Base-by-base conservation (phyloP, 2,329 filamentous ascomycete species). In the Iodosphaeria phyllophila region DNA sequence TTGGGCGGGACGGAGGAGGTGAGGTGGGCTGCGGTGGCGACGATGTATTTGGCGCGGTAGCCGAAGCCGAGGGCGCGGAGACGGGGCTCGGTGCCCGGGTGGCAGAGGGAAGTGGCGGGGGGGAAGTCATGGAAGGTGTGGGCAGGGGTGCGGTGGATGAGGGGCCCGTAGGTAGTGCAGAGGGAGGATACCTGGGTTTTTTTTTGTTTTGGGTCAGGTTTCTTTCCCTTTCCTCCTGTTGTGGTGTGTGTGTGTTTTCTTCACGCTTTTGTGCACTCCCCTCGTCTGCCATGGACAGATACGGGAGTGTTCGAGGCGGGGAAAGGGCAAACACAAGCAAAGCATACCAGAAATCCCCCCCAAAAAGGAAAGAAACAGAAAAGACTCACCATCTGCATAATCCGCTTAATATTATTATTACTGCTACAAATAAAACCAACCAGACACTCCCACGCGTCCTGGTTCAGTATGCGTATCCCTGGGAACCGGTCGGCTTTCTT, bases 401-500 rank as follows among this genome's bases (percentile, higher is more conserved):
- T 98, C 19, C 89, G 70, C 3, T 74, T 65, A 31, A 98, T 98
- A 45, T 98, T 93, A 53, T 98, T 98, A 52, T 98, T 98, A 51
- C 83, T 92, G 50, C 84, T 93, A 60, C 89, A 98, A 34, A 98
- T 98, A 50, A 98, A 98, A 28, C 77, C 74, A 13, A 98, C 59
- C 13, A 98, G 58, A 1, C 89, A 73, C 49, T 98, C 89, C 89
- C 91, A 98, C 1, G 86, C 74, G 55, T 93, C 84, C 52, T 98
- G 89, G 39, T 75, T 79, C 22, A 98, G 55, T 35, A 98, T 93
- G 13, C 89, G 73, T 28, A 98, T 77, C 8, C 91, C 89, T 0
- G 75, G 74, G 46, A 98, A 98, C 28, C 74, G 72, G 0, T 78
- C 74, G 0, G 89, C 86, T 36, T 79, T 80, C 42, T 74, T 76